Evolutionary conservation across 2,329 filamentous ascomycete genomes (phyloP), one percentile per base, ranked within the genome.

Genomic region (Colletotrichum eremochloae): DNA sequence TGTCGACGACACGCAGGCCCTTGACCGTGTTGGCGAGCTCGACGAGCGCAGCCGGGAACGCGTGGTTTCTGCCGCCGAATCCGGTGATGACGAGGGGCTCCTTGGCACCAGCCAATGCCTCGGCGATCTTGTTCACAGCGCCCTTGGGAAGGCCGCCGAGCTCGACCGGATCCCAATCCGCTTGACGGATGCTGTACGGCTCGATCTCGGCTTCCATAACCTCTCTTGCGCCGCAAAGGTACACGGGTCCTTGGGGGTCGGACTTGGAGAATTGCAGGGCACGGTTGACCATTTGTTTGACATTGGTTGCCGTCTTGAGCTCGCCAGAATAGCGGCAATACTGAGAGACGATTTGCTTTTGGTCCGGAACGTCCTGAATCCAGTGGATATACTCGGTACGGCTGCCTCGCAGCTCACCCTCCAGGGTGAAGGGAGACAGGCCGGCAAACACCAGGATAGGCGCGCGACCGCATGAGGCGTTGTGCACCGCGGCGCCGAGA

Each of bases 231-330:
- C 92, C 93, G 64, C 87, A 88, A 5, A 96, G 84, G 76, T 96
- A 95, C 0, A 94, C 93, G 0, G 93, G 93, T 0, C 93, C 93
- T 73, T 90, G 87, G 0, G 93, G 93, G 69, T 92, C 91, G 61
- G 89, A 93, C 71, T 83, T 91, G 0, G 93, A 92, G 79, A 94
- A 95, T 74, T 92, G 92, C 72, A 95, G 80, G 0, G 93, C 93
- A 2, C 93, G 89, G 78, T 94, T 93, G 72, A 96, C 92, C 82
- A 95, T 90, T 83, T 96, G 93, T 84, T 95, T 95, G 74, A 95
- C 89, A 76, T 95, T 95, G 79, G 88, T 89, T 15, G 93, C 93
- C 14, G 91, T 91, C 83, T 94, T 94, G 80, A 96, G 90, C 82
- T 95, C 93, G 7, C 87, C 93, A 0, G 91, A 84, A 77, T 95